Percentiles rank a stretch among this genome's conserved stretches.
phyloP scores from a whole-genome alignment of 345 rosid genomes.

The Hirschfeldia incana region DNA sequence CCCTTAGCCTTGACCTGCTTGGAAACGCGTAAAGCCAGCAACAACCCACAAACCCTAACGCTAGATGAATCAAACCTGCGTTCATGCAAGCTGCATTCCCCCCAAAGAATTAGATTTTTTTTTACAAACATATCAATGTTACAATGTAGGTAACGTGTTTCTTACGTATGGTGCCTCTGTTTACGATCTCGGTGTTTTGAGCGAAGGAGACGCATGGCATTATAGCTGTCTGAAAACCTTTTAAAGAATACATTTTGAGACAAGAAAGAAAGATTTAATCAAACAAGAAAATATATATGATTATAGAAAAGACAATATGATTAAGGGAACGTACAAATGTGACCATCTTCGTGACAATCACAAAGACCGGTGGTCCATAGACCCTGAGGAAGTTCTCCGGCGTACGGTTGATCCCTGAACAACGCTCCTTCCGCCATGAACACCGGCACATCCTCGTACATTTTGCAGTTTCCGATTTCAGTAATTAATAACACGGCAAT shows the following conservation, averaged over 20 bases:
- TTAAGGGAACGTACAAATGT: slow-evolving; percentile 44
- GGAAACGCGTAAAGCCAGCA: slow-evolving; percentile 46
- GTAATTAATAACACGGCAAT: neutral
- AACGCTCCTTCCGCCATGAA: slow-evolving; percentile 37
- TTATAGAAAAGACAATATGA: neutral
- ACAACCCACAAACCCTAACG: slow-evolving; percentile 37
- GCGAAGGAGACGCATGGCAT: slow-evolving; percentile 64
- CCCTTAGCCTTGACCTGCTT: slow-evolving; percentile 46
- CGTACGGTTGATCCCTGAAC: slow-evolving; percentile 42
- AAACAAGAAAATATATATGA: neutral
- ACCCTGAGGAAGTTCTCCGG: slow-evolving; percentile 43
- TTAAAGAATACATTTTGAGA: neutral
- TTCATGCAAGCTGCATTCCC: slow-evolving; percentile 36
- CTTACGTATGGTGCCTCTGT: slow-evolving; percentile 55
- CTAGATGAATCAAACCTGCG: slow-evolving; percentile 44
- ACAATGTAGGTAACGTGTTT: neutral
- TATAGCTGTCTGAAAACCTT: slow-evolving; percentile 48
- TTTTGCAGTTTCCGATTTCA: slow-evolving; percentile 6
- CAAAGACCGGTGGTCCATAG: slow-evolving; percentile 57
- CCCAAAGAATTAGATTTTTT: neutral
- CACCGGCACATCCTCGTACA: slow-evolving; percentile 43
- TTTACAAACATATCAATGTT: neutral
- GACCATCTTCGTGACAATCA: slow-evolving; percentile 53
- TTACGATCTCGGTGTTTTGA: slow-evolving; percentile 50
- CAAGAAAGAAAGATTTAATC: neutral